phyloP scores from a whole-genome alignment of 2,329 filamentous ascomycete genomes.

The Ceratocystis papillata region DNA sequence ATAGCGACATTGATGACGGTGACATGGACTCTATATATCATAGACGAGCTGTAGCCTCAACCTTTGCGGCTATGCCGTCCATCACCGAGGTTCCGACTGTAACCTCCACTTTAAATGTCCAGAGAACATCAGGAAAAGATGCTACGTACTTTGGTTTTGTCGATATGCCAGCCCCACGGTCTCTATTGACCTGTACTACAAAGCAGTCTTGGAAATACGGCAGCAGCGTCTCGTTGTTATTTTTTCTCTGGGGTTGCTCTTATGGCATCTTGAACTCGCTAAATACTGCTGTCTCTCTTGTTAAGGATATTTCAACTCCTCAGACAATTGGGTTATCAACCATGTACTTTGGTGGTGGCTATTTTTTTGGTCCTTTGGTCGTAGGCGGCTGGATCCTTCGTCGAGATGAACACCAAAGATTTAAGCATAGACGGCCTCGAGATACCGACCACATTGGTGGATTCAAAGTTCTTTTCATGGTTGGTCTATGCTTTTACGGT shows the following conservation, averaged over 20 bases:
- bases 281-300: constrained; percentile 56
- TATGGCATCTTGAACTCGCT: constrained; percentile 78
- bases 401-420: constrained; percentile 50
- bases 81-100: constrained; percentile 29
- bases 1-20: constrained; percentile 16
- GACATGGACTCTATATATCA: constrained; percentile 14
- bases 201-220: constrained; percentile 61
- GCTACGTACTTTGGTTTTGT: constrained; percentile 64
- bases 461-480: constrained; percentile 71
- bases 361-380: constrained; percentile 57
- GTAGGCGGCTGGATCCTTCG: constrained; percentile 62
- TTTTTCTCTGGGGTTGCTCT: constrained; percentile 82
- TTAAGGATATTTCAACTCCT: constrained; percentile 49
- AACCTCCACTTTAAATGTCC: constrained; percentile 27
- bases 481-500: constrained; percentile 63
- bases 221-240: constrained; percentile 64
- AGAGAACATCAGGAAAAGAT: constrained; percentile 33
- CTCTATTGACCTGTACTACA: constrained; percentile 54
- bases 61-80: constrained; percentile 20
- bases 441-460: constrained; percentile 45
- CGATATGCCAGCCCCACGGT: constrained; percentile 55
- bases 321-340: constrained; percentile 58
- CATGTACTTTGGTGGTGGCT: constrained; percentile 60
- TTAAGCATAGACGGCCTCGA: constrained; percentile 31
- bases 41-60: constrained; percentile 23